Evolutionary conservation across 495 filamentous ascomycete genomes (phyloP).

Genomic region (Aspergillus ostianus): DNA sequence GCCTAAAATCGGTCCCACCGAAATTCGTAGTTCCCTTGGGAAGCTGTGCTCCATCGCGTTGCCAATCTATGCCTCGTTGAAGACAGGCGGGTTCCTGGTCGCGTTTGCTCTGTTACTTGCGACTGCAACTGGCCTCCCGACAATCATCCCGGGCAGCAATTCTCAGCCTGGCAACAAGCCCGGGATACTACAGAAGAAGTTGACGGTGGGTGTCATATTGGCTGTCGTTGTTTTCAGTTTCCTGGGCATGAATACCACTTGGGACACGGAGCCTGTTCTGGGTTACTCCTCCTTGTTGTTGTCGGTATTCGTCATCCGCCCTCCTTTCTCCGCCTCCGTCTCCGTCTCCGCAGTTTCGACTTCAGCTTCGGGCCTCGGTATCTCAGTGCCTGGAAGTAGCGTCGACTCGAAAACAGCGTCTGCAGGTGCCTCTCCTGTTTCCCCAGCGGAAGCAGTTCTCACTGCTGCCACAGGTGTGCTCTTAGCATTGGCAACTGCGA

Average conservation of each 20-base stretch:
- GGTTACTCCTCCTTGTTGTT: slow-evolving; percentile 48
- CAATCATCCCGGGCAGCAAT: slow-evolving; percentile 16
- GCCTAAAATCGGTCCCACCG: slow-evolving; percentile 20
- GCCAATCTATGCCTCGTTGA: slow-evolving; percentile 56
- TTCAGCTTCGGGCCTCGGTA: slow-evolving; percentile 29
- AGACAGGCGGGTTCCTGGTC: slow-evolving; percentile 54
- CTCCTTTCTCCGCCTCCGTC: slow-evolving; percentile 29
- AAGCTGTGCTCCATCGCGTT: slow-evolving; percentile 41
- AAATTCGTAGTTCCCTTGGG: slow-evolving; percentile 19
- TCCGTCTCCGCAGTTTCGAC: neutral
- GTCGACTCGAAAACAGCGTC: slow-evolving; percentile 16
- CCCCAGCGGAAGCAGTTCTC: slow-evolving; percentile 30
- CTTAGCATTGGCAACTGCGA: slow-evolving; percentile 21
- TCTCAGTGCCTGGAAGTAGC: slow-evolving; percentile 13
- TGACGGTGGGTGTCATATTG: slow-evolving; percentile 29
- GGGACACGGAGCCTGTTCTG: slow-evolving; percentile 32
- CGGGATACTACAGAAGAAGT: slow-evolving; percentile 30
- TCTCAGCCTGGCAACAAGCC: slow-evolving; percentile 15
- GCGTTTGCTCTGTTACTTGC: slow-evolving; percentile 50
- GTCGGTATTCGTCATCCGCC: slow-evolving; percentile 43
- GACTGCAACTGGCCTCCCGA: slow-evolving; percentile 40
- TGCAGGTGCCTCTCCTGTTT: slow-evolving; percentile 13
- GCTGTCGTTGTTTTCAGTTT: slow-evolving; percentile 29
- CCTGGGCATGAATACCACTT: slow-evolving; percentile 33
- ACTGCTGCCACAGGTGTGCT: slow-evolving; percentile 28